These are phyloP conservation scores for Botrytis galanthina DNA, from an alignment of 2,329 filamentous ascomycete species.

Conservation along the genomic window DNA sequence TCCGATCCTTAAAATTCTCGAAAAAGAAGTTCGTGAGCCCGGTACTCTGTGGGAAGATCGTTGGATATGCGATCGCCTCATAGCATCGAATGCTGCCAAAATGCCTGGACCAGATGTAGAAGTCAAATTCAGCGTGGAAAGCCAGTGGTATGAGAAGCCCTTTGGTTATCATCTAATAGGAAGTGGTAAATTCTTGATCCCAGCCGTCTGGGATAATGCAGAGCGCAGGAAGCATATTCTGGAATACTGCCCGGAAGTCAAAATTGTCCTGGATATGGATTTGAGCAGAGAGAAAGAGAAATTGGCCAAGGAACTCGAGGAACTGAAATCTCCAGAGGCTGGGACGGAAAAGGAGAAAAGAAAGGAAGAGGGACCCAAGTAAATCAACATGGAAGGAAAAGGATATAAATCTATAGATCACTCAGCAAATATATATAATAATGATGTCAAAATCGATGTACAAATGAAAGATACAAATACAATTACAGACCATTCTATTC, in stretches of 20 bases:
- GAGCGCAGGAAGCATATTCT: constrained; percentile 48
- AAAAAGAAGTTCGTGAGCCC: constrained; percentile 43
- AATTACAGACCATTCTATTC: background rate
- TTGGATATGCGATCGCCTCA: constrained; percentile 49
- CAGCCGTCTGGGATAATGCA: constrained; percentile 47
- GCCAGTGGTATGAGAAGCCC: constrained; percentile 45
- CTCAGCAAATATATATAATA: background rate
- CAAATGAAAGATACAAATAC: background rate
- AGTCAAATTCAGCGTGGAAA: constrained; percentile 48
- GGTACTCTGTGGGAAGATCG: constrained; percentile 52
- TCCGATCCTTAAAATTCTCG: constrained; percentile 29
- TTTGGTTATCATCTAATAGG: constrained; percentile 56
- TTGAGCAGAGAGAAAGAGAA: constrained; percentile 7
- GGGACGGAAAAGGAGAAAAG: background rate
- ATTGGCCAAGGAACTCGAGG: constrained; percentile 3
- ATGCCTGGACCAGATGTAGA: constrained; percentile 35
- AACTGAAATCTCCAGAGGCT: background rate
- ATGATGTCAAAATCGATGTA: background rate
- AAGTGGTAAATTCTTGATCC: constrained; percentile 45
- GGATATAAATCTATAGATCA: background rate
- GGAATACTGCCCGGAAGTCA: constrained; percentile 56
- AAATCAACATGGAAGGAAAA: no score
- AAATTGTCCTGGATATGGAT: constrained; percentile 55
- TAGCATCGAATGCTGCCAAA: constrained; percentile 35
- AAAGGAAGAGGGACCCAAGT: background rate